Evolutionary conservation across 805 yeast genomes (phyloP), one percentile per base, ranked within the genome.

Genomic region (Cyberlindnera misumaiensis): DNA sequence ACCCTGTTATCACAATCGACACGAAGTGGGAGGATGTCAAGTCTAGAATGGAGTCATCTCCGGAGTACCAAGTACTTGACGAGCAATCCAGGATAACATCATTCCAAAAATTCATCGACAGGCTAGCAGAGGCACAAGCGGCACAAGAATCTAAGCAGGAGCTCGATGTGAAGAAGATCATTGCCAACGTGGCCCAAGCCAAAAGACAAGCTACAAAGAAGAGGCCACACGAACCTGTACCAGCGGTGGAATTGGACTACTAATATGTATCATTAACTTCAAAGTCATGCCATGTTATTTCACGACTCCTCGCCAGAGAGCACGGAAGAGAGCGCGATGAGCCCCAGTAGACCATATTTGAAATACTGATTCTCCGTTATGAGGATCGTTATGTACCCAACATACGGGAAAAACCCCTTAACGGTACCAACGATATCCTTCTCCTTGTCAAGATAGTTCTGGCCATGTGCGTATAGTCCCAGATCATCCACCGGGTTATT

Each of bases 401-500:
- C 68, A 52, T 72, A 75, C 12, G 98, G 98, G 41, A 93, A 65
- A 58, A 89, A 93, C 1, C 83, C 97, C 62, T 81, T 81, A n/a
- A 90, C 98, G 2, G 88, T 78, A 2, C 97, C 97, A 7, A 86
- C 77, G 37, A 93, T 72, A 55, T 93, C 97, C 11, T 64, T 68
- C 30, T 78, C 72, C 46, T 89, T 79, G 51, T 85, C 79, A 52
- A 93, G 67, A 52, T 93, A 93, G 34, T 67, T 67, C 53, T 86
- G 89, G 39, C 75, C 77, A 47, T 75, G 71, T 1, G 88, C 83
- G 57, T 93, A 93, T 33, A 93, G 69, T 12, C 86, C 81, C 48
- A 93, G 70, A 61, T 93, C 98, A 61, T 93, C 95, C 37, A 83
- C 80, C 4, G 89, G 85, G 58, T 93, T 93, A 59, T 93, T 93